Evolutionary conservation across 192 early-diverging fungal genomes (phyloP), one percentile per base, ranked within the genome.

Genomic region (Coemansia sp.): DNA sequence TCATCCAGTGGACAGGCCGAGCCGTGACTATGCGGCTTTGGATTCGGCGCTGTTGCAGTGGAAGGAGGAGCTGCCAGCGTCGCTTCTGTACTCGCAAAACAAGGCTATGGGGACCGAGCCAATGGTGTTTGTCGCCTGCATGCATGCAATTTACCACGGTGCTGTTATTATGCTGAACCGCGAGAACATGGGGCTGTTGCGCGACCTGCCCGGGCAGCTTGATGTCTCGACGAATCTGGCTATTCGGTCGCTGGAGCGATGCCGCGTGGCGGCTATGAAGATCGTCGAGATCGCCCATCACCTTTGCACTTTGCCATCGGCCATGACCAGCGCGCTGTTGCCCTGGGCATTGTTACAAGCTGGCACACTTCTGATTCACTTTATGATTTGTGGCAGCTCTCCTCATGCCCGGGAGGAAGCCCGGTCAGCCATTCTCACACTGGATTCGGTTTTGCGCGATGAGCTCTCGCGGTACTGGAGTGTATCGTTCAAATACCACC

Each of bases 321-420:
- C 83, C 1, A 80, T 78, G 75, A 80, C 83, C 40, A 80, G 77
- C 39, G 78, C 83, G 27, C 71, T 85, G 29, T 47, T 85, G 52
- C 83, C 83, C 5, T 85, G 83, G 83, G 83, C 83, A 15, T 49
- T 85, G 53, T 85, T 85, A 50, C 83, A 85, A 50, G 83, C 83
- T 0, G 83, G 83, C n/a, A 85, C 83, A n/a, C 61, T 85, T 72
- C 70, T 85, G 20, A 78, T 81, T 9, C 83, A 85, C 62, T 81
- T 80, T 75, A 85, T 85, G 83, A 81, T 80, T 50, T 75, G 79
- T 4, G 83, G 79, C 2, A 85, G 76, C 70, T 74, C 79, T 33
- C 63, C 71, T 20, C 83, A 85, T 66, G 78, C 78, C 9, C 78
- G 81, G 52, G 83, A 85, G 33, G 83, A 80, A 70, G 83, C 83